Evolutionary conservation across 2,329 filamentous ascomycete genomes (phyloP).

Genomic region (Botrytis galanthina): DNA sequence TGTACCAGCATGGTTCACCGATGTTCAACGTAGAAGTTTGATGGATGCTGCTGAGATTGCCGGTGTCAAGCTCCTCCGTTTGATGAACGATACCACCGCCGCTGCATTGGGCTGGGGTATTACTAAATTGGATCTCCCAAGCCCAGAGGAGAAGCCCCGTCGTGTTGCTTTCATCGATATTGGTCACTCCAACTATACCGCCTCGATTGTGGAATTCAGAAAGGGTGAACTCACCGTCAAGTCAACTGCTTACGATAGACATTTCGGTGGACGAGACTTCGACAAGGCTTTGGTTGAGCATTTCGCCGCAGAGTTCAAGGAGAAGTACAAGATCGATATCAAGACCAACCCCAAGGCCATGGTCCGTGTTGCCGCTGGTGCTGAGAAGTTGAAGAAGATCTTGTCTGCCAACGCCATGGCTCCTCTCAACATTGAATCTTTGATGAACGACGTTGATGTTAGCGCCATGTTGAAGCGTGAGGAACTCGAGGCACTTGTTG

Average conservation of each 20-base stretch:
- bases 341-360: slow-evolving; percentile 84
- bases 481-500: slow-evolving; percentile 87
- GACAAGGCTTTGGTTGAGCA: slow-evolving; percentile 94
- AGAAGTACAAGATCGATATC: slow-evolving; percentile 97
- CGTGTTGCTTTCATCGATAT: slow-evolving; percentile 92
- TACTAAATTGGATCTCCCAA: slow-evolving; percentile 91
- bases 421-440: slow-evolving; percentile 92
- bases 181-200: slow-evolving; percentile 94
- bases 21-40: slow-evolving; percentile 83
- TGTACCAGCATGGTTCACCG: slow-evolving; percentile 95
- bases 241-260: slow-evolving; percentile 86
- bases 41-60: slow-evolving; percentile 92
- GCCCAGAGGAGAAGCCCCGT: slow-evolving; percentile 84
- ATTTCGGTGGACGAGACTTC: slow-evolving; percentile 96
- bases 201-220: slow-evolving; percentile 90
- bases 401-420: slow-evolving; percentile 92
- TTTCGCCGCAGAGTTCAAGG: slow-evolving; percentile 92
- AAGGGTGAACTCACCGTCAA: slow-evolving; percentile 96
- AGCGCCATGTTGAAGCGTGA: slow-evolving; percentile 85
- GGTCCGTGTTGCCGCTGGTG: slow-evolving; percentile 80
- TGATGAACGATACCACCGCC: slow-evolving; percentile 98
- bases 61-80: slow-evolving; percentile 83
- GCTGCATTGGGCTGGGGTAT: slow-evolving; percentile 96
- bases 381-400: slow-evolving; percentile 98
- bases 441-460: slow-evolving; percentile 98